Evolutionary conservation across 495 filamentous ascomycete genomes (phyloP), one percentile per base, ranked within the genome.

Genomic region (Hypoxylon rickii): DNA sequence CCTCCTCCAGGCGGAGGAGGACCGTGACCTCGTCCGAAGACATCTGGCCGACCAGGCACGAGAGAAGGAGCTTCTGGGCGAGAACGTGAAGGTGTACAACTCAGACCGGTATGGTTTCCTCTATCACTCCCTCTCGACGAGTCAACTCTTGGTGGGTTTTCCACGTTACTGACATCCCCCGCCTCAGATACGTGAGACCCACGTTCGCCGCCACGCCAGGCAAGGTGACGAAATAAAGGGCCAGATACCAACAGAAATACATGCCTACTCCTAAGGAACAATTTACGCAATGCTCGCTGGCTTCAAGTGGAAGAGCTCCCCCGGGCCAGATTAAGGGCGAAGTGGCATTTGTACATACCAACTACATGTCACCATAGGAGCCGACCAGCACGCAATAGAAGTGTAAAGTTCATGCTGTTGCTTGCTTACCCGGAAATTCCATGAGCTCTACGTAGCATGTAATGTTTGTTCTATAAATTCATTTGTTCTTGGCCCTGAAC

Each of bases 1-100:
- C 22, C 72, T 94, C 58, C 85, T 98, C 44, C 92, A 97, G 67
- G 94, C 94, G 48, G 94, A 98, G 69, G 89, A 93, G 66, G 94
- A 98, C 77, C 87, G 94, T 40, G 94, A 98, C 76, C 85, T 89
- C 67, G 92, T 95, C 60, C 82, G 94, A 39, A 76, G 92, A 59
- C 79, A 91, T 68, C 84, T 85, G 48, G 94, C 95, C 41, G 89
- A 96, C 66, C 83, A 90, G 79, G 89, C 84, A 49, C 79, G 94
- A 36, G 95, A 97, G 82, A 89, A 89, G 82, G 86, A 89, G 75
- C 77, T 98, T 45, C 64, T 97, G 61, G 93, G 93, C 21, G 80
- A 82, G 58, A 88, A 93, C 73, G 79, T 78, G 18, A 81, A 78
- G 70, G 82, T 94, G 24, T 98, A 97, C 72, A 83, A 97, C 77